Base-by-base conservation (phyloP, 495 filamentous ascomycete genomes). In the Schizothecium vesticola region DNA sequence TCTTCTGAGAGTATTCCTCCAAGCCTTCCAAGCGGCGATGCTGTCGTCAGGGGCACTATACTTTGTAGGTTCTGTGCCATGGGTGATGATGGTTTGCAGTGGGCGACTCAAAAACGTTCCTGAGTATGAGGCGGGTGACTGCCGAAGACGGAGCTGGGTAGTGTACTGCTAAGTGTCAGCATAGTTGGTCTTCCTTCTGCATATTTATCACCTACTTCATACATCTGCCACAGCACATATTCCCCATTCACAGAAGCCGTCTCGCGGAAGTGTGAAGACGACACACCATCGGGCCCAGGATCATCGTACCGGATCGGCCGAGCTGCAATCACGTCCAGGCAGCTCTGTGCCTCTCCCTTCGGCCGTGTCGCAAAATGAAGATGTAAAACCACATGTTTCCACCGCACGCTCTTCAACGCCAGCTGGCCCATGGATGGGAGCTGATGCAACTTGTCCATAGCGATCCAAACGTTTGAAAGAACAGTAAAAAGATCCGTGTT, bases 171-270 rank as follows among this genome's bases (percentile, higher is more conserved):
- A 31, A 31, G 10, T n/a, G 24, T 61, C 24, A 61, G 59, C 28
- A 11, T 4, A 60, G 21, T 60, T 7, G 11, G 28, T 19, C 25
- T 29, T 19, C 28, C 56, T 22, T 19, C 28, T 60, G 25, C 11
- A 7, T 7, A 6, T 6, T 5, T 19, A 28, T 3, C 8, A 60
- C 59, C 11, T 33, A 61, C 59, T 13, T 61, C 59, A 13, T 61
- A 61, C 59, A 61, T 61, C 7, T 61, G 59, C 59, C 59, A 61
- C 16, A 61, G 24, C 21, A 61, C 59, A 61, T 19, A 13, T 31
- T 61, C 59, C 24, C 59, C 59, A 13, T 61, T 61, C 5, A 61
- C 59, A 3, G 19, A 10, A 3, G 59, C 3, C n/a, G 16, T 61
- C 24, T 61, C 59, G n/a, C 13, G 10, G 21, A 59, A 59, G 21